Evolutionary conservation across 2,329 filamentous ascomycete species (phyloP).

Genomic region (Magnaporthiopsis rhizophila): DNA sequence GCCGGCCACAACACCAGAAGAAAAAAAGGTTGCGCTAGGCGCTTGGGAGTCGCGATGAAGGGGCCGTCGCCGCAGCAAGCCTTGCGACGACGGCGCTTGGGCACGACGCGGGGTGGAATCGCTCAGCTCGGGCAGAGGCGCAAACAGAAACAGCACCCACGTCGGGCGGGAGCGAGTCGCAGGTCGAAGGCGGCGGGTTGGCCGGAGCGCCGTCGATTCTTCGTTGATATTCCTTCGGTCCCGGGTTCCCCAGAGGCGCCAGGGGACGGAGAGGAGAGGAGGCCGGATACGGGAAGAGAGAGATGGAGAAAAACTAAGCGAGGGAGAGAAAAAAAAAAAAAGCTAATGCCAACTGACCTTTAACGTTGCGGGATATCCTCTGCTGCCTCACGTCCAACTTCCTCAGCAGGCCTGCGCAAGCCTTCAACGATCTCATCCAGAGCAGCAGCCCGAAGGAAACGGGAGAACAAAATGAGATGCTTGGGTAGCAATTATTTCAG

Average conservation of each 20-base stretch:
- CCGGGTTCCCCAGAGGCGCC: neutral
- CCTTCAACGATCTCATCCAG: neutral
- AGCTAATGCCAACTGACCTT: neutral
- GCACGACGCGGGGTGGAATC: neutral
- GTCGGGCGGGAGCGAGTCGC: neutral
- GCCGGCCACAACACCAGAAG: neutral
- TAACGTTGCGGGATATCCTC: constrained; percentile 1
- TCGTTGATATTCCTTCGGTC: neutral
- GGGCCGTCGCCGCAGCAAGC: neutral
- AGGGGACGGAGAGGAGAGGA: neutral
- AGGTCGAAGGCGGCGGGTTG: neutral
- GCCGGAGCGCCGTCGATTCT: neutral
- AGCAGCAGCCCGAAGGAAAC: neutral
- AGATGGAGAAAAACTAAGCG: neutral
- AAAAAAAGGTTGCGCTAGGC: neutral
- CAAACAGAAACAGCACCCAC: neutral
- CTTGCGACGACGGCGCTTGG: neutral
- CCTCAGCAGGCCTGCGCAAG: constrained; percentile 11
- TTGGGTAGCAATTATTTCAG: constrained; percentile 10
- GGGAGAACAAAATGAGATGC: constrained; percentile 3
- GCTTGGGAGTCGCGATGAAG: neutral
- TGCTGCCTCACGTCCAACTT: constrained; percentile 8
- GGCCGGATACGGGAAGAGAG: neutral
- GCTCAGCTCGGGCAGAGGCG: neutral
- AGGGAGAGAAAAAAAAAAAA: neutral